Conservation (phyloP, 768 basidiomycete genomes). For the Russula compacta region DNA sequence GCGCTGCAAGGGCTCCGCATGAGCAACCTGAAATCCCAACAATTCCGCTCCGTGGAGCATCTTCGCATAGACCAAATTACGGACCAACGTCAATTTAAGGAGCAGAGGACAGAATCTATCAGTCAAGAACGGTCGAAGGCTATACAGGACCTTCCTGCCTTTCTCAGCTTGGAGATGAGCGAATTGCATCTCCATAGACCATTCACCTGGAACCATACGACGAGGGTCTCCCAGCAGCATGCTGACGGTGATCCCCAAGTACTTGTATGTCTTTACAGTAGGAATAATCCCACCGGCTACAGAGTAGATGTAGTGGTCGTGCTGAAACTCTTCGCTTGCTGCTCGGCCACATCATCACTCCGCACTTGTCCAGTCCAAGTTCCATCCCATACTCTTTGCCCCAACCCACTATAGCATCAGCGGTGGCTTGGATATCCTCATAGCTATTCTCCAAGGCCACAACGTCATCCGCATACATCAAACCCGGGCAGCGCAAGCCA, state of each 20-base stretch:
- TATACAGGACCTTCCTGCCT: neutral
- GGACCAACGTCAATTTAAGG: too few species aligned
- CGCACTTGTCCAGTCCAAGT: neutral
- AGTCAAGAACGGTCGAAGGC: neutral
- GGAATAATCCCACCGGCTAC: neutral
- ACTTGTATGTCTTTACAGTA: constrained; percentile 27
- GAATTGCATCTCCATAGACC: neutral
- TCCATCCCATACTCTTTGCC: neutral
- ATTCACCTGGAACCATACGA: neutral
- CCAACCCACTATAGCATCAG: neutral
- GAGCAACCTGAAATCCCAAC: too few species aligned
- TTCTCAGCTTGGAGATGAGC: neutral
- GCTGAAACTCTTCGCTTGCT: neutral
- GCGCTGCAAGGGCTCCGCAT: too few species aligned
- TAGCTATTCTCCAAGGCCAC: neutral
- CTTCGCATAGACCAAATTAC: neutral
- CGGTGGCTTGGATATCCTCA: neutral
- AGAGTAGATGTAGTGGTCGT: neutral
- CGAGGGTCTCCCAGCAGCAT: constrained; percentile 8
- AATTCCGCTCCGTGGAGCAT: neutral
- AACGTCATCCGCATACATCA: neutral
- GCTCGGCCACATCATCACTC: neutral
- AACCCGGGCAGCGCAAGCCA: neutral
- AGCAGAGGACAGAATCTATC: neutral
- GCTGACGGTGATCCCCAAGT: constrained; percentile 29